These are phyloP conservation scores for Tulasnella sp. DNA, from an alignment of 768 basidiomycete genomes.

Conservation along the genomic window DNA sequence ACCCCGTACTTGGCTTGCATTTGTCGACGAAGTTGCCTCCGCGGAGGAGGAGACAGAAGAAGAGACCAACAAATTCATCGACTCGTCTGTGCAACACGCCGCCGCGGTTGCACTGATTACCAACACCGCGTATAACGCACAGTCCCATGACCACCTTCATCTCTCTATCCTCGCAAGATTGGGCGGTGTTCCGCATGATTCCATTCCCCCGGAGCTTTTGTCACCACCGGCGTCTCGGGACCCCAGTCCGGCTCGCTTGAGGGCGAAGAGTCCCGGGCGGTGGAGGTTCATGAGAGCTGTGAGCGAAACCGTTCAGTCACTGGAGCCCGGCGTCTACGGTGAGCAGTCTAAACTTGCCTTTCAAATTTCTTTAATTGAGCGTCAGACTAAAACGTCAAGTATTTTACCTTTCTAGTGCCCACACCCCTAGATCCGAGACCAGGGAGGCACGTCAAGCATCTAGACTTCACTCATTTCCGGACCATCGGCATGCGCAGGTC, in stretches of 20 bases:
- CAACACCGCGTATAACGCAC: slow-evolving; percentile 8
- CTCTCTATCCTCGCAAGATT: slow-evolving; percentile 50
- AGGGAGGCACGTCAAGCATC: slow-evolving; percentile 69
- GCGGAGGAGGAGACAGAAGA: slow-evolving; percentile 31
- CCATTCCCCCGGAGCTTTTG: slow-evolving; percentile 64
- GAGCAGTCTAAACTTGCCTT: too few relatives aligned
- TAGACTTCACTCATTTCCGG: slow-evolving; percentile 95
- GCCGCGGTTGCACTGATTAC: slow-evolving; percentile 51
- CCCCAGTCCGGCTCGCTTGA: slow-evolving; percentile 65
- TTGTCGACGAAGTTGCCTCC: slow-evolving; percentile 62
- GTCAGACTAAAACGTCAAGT: background rate
- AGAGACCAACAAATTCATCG: slow-evolving; percentile 53
- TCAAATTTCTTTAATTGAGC: background rate
- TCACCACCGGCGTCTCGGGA: slow-evolving; percentile 75
- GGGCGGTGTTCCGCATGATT: slow-evolving; percentile 44
- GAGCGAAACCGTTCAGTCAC: slow-evolving; percentile 63
- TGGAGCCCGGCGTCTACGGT: slow-evolving; percentile 68
- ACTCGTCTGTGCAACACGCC: slow-evolving; percentile 54
- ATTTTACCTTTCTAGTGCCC: slow-evolving; percentile 40
- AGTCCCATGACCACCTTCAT: slow-evolving; percentile 42
- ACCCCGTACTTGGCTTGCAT: slow-evolving; percentile 72
- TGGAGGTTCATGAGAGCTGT: slow-evolving; percentile 77
- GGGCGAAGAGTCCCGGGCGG: slow-evolving; percentile 66
- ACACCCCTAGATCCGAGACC: slow-evolving; percentile 59
- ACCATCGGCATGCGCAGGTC: slow-evolving; percentile 93